These are phyloP conservation scores for Poa annua DNA, from an alignment of 176 grass and related monocot species.

Conservation along the genomic window DNA sequence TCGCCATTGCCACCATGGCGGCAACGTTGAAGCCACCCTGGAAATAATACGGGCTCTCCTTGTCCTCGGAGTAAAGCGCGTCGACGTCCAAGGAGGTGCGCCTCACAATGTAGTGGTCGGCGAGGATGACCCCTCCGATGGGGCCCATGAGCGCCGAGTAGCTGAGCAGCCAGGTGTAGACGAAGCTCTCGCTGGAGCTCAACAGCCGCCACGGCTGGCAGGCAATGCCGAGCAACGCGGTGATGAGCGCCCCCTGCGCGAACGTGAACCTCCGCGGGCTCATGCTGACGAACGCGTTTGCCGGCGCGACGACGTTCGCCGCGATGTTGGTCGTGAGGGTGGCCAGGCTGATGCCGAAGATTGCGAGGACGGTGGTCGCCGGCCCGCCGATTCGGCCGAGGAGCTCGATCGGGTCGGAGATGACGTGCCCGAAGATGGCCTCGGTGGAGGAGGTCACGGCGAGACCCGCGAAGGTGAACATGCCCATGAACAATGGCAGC, in stretches of 20 bases:
- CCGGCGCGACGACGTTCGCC: slow-evolving; percentile 88
- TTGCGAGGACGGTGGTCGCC: slow-evolving; percentile 64
- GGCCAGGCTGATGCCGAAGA: slow-evolving; percentile 93
- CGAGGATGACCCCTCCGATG: slow-evolving; percentile 75
- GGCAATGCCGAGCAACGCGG: slow-evolving; percentile 77
- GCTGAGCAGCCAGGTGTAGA: slow-evolving; percentile 90
- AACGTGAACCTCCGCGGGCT: slow-evolving; percentile 82
- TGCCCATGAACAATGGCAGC: slow-evolving; percentile 89
- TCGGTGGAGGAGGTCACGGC: slow-evolving; percentile 87
- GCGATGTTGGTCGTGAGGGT: slow-evolving; percentile 94
- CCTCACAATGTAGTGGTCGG: slow-evolving; percentile 84
- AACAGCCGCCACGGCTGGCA: slow-evolving; percentile 93
- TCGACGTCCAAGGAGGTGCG: slow-evolving; percentile 62
- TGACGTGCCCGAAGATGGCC: slow-evolving; percentile 79
- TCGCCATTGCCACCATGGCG: slow-evolving; percentile 63
- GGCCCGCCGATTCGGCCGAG: slow-evolving; percentile 77
- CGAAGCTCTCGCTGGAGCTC: slow-evolving; percentile 92
- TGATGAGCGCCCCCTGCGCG: slow-evolving; percentile 72
- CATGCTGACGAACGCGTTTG: slow-evolving; percentile 82
- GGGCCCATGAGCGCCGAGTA: slow-evolving; percentile 92
- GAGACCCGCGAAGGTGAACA: slow-evolving; percentile 86
- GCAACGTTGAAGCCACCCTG: slow-evolving; percentile 67
- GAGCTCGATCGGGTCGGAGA: slow-evolving; percentile 90
- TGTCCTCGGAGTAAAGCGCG: slow-evolving; percentile 69
- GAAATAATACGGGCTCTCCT: slow-evolving; percentile 66